Base-by-base conservation (phyloP, 176 grass and related monocot species). In the Poa pratensis region DNA sequence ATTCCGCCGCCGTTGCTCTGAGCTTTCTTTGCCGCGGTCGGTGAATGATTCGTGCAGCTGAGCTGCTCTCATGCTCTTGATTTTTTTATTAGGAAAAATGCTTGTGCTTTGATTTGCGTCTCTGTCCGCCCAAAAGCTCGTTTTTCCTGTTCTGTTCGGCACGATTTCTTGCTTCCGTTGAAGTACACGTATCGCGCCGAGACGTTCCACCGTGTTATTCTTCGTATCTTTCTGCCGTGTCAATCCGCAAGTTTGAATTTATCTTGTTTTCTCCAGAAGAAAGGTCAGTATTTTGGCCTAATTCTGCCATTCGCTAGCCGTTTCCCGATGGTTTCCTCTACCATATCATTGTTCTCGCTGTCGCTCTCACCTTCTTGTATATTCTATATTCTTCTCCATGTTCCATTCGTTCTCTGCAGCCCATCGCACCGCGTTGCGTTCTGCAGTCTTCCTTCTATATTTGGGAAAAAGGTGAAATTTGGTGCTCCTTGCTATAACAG, bases 191-290 rank as follows among this genome's bases (percentile, higher is more conserved):
- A 14, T 27, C 13, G 13, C 48, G 62, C 37, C 35, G 6, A 40
- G 37, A 46, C 30, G 46, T 67, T 24, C 22, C 39, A 18, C 30
- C 35, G 2, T 5, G 64, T 23, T 43, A 52, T 74, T 65, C 18
- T 40, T 73, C 40, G 19, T 40, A 26, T 22, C 23, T 87, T 43
- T n/a, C 14, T 64, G 62, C 32, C 62, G 85, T 85, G 81, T 64
- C 81, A 76, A 87, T 80, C 61, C 15, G 7, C 34, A 85, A 71
- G 77, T 85, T 86, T 85, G 81, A 77, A 81, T 91, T 84, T 8
- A 32, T 59, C 19, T 27, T 28, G 42, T 35, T 81, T 63, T 68
- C 46, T 20, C 14, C 34, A 35, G 5, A 40, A 14, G 37, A 69
- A 84, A 81, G 35, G 70, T 71, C 23, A 50, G 20, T 80, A 54